Conservation (phyloP, 139 green algal species). For the Ostreobium quekettii region DNA sequence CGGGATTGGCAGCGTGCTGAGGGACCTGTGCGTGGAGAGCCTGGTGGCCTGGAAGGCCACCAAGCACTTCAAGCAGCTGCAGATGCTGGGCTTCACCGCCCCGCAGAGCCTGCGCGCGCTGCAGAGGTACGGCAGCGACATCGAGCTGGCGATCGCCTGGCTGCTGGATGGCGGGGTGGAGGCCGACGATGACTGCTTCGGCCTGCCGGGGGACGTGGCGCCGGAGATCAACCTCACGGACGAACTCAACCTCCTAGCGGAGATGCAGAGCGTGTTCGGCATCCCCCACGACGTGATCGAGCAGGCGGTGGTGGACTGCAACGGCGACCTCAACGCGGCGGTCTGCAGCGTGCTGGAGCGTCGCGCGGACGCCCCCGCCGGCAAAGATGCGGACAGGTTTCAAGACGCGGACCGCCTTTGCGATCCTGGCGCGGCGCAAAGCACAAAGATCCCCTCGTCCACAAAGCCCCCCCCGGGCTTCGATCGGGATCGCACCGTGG, state of each 20-base stretch:
- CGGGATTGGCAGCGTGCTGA: neutral
- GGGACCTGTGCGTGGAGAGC: neutral
- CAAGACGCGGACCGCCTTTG: no score
- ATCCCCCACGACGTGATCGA: constrained; percentile 19
- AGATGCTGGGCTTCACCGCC: constrained; percentile 41
- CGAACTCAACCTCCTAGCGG: constrained; percentile 25
- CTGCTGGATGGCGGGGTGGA: constrained; percentile 36
- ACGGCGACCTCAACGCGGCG: constrained; percentile 28
- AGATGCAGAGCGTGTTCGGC: constrained; percentile 12
- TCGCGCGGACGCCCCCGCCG: neutral
- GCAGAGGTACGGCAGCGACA: constrained; percentile 41
- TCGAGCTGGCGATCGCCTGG: constrained; percentile 42
- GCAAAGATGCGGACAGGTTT: no score
- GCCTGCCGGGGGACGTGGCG: constrained; percentile 12
- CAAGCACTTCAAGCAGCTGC: constrained; percentile 30
- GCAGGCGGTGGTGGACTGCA: constrained; percentile 24
- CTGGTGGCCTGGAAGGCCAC: constrained; percentile 9
- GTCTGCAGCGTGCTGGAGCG: constrained; percentile 4
- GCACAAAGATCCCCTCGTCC: neutral
- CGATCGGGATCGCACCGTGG: neutral
- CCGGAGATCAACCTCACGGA: constrained; percentile 33
- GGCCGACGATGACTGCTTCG: constrained; percentile 2
- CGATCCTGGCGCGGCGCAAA: no score
- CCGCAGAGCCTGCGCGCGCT: constrained; percentile 40
- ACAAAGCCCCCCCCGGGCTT: no score